These are phyloP conservation scores for Leccinum fallax DNA, from an alignment of 1,284 basidiomycete species.

Conservation along the genomic window DNA sequence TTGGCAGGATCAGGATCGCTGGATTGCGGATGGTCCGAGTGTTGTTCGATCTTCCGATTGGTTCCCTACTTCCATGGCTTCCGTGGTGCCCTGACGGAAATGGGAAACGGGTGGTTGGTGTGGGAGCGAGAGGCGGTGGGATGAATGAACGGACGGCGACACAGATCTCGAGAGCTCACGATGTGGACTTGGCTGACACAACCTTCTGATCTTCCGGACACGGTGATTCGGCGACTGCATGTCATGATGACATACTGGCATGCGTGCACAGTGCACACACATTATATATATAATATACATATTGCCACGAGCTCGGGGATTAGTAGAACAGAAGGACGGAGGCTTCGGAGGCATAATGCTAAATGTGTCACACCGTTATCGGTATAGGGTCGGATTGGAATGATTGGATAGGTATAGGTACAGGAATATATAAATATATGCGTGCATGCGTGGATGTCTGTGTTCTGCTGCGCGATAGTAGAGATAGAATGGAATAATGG, in stretches of 20 bases:
- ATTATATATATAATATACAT: not conserved
- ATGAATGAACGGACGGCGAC: not conserved
- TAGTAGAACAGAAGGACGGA: not conserved
- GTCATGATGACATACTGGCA: not conserved
- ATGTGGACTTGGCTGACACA: not conserved
- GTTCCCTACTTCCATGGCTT: not conserved
- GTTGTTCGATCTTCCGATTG: not conserved
- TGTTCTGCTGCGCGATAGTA: not conserved
- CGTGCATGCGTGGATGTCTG: not conserved
- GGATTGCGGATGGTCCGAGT: not conserved
- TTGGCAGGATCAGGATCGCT: not conserved
- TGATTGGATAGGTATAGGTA: not conserved
- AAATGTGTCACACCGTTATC: not conserved
- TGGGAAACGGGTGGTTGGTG: not conserved
- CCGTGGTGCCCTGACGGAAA: not conserved
- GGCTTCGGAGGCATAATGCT: not conserved
- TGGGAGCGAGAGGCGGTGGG: not conserved
- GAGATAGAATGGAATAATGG: not conserved
- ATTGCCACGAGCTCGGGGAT: not conserved
- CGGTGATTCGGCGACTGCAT: not conserved
- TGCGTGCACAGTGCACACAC: not conserved
- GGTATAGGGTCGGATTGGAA: not conserved
- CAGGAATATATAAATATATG: not conserved
- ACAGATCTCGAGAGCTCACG: not conserved
- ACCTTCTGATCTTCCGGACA: not conserved